Evolutionary conservation across 148 eudicot species (phyloP).

Genomic region (Silene conica): DNA sequence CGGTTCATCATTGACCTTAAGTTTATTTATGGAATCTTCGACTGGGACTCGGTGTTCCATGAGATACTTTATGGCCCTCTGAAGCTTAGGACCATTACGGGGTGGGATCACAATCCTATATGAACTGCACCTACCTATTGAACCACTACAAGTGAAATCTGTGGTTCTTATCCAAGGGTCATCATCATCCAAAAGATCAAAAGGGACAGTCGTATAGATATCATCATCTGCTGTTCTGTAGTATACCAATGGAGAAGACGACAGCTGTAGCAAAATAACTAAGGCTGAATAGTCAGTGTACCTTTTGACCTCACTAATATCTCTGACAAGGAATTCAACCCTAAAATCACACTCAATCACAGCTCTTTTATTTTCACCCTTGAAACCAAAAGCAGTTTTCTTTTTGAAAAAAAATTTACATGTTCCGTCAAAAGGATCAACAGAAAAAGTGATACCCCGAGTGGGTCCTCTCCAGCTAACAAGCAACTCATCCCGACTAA

Average conservation of each 20-base stretch:
- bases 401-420: slow-evolving; percentile 53
- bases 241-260: slow-evolving; percentile 59
- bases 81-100: slow-evolving; percentile 48
- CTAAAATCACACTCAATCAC: slow-evolving; percentile 63
- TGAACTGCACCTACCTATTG: slow-evolving; percentile 65
- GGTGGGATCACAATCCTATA: slow-evolving; percentile 54
- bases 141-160: slow-evolving; percentile 65
- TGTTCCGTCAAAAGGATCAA: slow-evolving; percentile 70
- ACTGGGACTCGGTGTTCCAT: slow-evolving; percentile 39
- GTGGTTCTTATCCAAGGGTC: slow-evolving; percentile 93
- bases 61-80: slow-evolving; percentile 49
- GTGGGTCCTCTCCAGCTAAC: slow-evolving; percentile 72
- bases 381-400: slow-evolving; percentile 52
- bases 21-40: slow-evolving; percentile 17
- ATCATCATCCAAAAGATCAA: slow-evolving; percentile 79
- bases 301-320: slow-evolving; percentile 43
- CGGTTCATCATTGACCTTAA: slow-evolving; percentile 52
- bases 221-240: slow-evolving; percentile 94
- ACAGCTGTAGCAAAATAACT: slow-evolving; percentile 53
- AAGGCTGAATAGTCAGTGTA: slow-evolving; percentile 35
- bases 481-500: slow-evolving; percentile 48
- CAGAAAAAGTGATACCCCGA: slow-evolving; percentile 53
- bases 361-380: slow-evolving; percentile 34
- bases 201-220: slow-evolving; percentile 51
- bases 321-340: slow-evolving; percentile 69